Evolutionary conservation across 768 basidiomycete genomes (phyloP), one percentile per base, ranked within the genome.

Genomic region (Rhodotorula taiwanensis): DNA sequence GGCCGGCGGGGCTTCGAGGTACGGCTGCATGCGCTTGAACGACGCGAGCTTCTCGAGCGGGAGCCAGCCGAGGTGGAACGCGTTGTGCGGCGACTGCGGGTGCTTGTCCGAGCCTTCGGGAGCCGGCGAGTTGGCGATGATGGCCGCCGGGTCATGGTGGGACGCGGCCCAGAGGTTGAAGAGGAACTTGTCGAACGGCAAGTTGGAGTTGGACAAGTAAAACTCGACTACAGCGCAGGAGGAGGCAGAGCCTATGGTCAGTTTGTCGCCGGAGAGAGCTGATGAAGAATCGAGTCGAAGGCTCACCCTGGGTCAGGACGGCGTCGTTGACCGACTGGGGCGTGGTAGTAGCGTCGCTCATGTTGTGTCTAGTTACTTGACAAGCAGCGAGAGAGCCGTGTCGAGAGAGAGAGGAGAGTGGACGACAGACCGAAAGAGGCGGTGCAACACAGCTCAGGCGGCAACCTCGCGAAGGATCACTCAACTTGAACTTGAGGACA

Each of bases 161-260:
- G 64, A 60, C 21, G 45, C 36, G 36, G 69, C 52, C 64, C 64
- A 70, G 41, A 63, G 58, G 28, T 23, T 33, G 61, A 70, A 70
- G 23, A 70, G 69, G 64, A 66, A 70, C 52, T 70, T 70, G 69
- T 70, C 69, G 41, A 70, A 70, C 21, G 62, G 93, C 56, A 98
- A 82, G 77, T 97, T 95, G n/a, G 90, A 82, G 76, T 94, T 91
- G 55, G 88, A 88, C 77, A 98, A 92, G 79, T 97, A 95, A 77
- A 53, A 53, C 52, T 53, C 52, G 52, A 53, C 52, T 53, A 30
- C 23, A 8, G 18, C 5, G 0, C 30, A 42, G 34, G 34, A 27
- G 28, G 15, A 34, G 16, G 33, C 4, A 6, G 43, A 15, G 27
- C 0, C n/a, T n/a, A n/a, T n/a, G n/a, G 23, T 39, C 18, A 58